Conservation (phyloP, 768 basidiomycete genomes). For the Royoungia palumana region DNA sequence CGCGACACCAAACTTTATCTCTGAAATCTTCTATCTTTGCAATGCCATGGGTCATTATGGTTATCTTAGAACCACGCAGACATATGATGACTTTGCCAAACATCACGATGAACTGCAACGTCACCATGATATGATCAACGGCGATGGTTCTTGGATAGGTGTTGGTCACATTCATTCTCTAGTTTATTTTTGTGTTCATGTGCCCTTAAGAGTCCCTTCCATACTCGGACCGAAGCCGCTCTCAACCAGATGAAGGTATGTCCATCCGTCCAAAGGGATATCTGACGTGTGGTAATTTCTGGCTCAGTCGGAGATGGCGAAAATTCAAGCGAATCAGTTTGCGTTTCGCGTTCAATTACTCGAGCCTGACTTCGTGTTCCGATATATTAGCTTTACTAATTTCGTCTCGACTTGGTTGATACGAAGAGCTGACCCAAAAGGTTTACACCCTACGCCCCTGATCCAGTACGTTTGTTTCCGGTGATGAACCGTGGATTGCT, state of each 20-base stretch:
- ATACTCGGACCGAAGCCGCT: conserved; percentile 73
- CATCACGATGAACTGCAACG: conserved; percentile 74
- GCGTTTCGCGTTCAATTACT: conserved; percentile 83
- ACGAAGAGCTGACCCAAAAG: conserved; percentile 79
- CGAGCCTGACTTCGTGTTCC: conserved; percentile 80
- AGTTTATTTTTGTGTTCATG: not conserved
- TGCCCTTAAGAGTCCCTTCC: conserved; percentile 56
- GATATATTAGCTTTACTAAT: conserved; percentile 77
- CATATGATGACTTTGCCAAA: conserved; percentile 68
- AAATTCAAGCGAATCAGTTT: conserved; percentile 67
- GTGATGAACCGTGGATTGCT: not conserved
- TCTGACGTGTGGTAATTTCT: not conserved
- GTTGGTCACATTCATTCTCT: conserved; percentile 42
- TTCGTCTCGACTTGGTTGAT: conserved; percentile 95
- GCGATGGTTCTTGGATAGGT: conserved; percentile 79
- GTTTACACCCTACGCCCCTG: conserved; percentile 65
- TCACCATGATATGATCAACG: conserved; percentile 71
- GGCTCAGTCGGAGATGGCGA: conserved; percentile 60
- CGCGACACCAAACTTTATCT: conserved; percentile 86
- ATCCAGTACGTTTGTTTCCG: conserved; percentile 52
- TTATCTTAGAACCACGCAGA: conserved; percentile 74
- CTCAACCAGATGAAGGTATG: conserved; percentile 76
- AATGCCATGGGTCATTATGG: conserved; percentile 90
- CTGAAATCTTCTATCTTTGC: conserved; percentile 89
- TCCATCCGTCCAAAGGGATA: not conserved